Base-by-base conservation (phyloP, 1,284 basidiomycete genomes). In the Cutaneotrichosporon arboriforme region DNA sequence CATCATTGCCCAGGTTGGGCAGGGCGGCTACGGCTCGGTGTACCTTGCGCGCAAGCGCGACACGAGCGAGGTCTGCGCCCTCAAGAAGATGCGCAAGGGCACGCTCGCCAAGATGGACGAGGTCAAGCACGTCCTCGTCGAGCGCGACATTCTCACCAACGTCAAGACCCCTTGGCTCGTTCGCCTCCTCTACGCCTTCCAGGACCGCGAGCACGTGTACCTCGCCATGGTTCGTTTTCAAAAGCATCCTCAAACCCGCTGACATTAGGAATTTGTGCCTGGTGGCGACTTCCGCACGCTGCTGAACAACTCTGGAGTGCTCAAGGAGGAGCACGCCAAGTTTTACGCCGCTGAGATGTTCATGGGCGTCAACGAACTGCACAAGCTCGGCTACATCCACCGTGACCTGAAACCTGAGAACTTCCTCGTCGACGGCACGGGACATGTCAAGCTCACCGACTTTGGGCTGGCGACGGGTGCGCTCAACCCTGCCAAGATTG, bases 261-360 rank as follows among this genome's bases (percentile, higher is more conserved):
- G 18, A 45, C 20, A 18, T 17, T 18, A 45, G 43, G 96, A 98
- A 79, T 97, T 94, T 69, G 92, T 97, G 13, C 92, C 92, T 1
- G 92, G 92, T 35, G 92, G 92, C 48, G 92, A 97, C 71, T 96
- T 97, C 78, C 82, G 93, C 9, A 97, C 92, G 0, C 80, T 97
- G 34, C 80, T 97, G 46, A 97, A 96, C 77, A 97, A 96, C 71
- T 92, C 91, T 0, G 93, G 92, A 33, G 90, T 96, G 1, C 80
- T 99, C 52, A 94, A 94, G 72, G 91, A 96, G 69, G 90, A 94
- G 66, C 90, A 96, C 64, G 92, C 93, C 3, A 81, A 85, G 49
- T 96, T 93, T 74, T 97, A 97, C 72, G 93, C 94, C 64, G 83
- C 86, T 56, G 92, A 97, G 76, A 97, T 97, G 93, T 94, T 96